phyloP scores from a whole-genome alignment of 257 asterid genomes.

The Petunia secreta region DNA sequence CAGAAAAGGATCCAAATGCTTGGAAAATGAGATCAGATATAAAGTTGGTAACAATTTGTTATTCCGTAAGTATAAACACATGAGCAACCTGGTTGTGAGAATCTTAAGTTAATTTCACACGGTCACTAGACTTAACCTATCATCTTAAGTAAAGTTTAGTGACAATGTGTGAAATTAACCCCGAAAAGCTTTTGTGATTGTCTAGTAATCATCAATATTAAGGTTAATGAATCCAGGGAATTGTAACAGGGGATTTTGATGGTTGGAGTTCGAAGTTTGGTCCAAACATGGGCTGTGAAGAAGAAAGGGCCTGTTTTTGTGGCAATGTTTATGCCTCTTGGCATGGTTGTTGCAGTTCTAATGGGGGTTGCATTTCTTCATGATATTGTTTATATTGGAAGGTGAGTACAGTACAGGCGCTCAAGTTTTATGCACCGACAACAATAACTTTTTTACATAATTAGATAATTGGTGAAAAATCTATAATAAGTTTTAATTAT shows the following conservation, averaged over 20 bases:
- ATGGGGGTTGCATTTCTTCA: constrained; percentile 51
- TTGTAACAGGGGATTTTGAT: neutral
- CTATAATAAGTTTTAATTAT: too few relatives aligned
- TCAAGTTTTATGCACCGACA: too few relatives aligned
- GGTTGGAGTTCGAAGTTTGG: constrained; percentile 17
- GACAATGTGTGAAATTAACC: neutral
- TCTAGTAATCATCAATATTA: too few relatives aligned
- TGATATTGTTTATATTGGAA: constrained; percentile 56
- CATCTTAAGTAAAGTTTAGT: neutral
- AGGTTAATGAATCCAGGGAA: too few relatives aligned
- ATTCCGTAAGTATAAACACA: constrained; percentile 43
- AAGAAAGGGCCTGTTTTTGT: constrained; percentile 58
- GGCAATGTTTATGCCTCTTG: constrained; percentile 54
- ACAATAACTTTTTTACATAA: too few relatives aligned
- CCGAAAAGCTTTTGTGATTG: too few relatives aligned
- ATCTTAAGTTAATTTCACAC: too few relatives aligned
- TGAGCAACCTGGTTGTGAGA: neutral
- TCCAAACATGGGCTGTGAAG: constrained; percentile 57
- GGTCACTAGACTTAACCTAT: neutral
- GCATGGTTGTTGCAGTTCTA: constrained; percentile 47
- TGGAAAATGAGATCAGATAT: constrained; percentile 49
- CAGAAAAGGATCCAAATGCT: constrained; percentile 46
- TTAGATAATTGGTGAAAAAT: too few relatives aligned
- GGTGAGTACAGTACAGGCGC: constrained; percentile 33
- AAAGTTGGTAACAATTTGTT: constrained; percentile 49